These are phyloP conservation scores for Clonostachys byssicola DNA, from an alignment of 2,329 filamentous ascomycete species.

Conservation along the genomic window DNA sequence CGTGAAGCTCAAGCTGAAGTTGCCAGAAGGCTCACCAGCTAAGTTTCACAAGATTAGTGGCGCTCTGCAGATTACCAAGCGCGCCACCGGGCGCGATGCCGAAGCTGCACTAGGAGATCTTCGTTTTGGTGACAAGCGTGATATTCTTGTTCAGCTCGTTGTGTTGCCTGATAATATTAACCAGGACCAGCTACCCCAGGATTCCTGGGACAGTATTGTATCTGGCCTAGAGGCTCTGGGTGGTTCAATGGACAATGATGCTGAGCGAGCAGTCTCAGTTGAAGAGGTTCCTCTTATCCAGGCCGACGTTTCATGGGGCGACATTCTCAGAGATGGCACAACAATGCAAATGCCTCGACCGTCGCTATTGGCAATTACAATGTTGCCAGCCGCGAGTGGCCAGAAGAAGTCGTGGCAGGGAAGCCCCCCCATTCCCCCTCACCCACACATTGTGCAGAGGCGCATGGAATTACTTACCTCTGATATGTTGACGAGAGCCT, in stretches of 20 bases:
- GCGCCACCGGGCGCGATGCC: constrained; percentile 88
- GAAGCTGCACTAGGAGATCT: constrained; percentile 90
- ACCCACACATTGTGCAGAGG: constrained; percentile 90
- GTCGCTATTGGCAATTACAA: constrained; percentile 89
- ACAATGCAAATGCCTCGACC: constrained; percentile 83
- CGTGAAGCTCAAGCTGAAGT: constrained; percentile 87
- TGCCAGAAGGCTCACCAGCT: constrained; percentile 93
- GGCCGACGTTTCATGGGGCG: constrained; percentile 88
- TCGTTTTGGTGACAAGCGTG: constrained; percentile 89
- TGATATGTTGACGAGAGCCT: constrained; percentile 90
- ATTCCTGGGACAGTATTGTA: constrained; percentile 96
- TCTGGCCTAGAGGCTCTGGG: constrained; percentile 92
- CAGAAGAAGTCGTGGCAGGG: constrained; percentile 63
- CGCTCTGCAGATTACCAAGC: constrained; percentile 92
- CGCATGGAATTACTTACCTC: constrained; percentile 97
- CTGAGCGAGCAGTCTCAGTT: constrained; percentile 76
- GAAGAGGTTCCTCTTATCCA: constrained; percentile 95
- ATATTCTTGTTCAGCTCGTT: constrained; percentile 89
- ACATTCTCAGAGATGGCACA: constrained; percentile 85
- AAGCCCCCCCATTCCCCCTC: constrained; percentile 83
- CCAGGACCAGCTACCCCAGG: constrained; percentile 83
- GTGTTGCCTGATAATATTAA: constrained; percentile 82
- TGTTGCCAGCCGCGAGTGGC: constrained; percentile 68
- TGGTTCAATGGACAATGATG: constrained; percentile 80
- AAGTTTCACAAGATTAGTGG: constrained; percentile 99